phyloP scores from a whole-genome alignment of 306 rosid genomes.

The Pachyrhizus erosus region DNA sequence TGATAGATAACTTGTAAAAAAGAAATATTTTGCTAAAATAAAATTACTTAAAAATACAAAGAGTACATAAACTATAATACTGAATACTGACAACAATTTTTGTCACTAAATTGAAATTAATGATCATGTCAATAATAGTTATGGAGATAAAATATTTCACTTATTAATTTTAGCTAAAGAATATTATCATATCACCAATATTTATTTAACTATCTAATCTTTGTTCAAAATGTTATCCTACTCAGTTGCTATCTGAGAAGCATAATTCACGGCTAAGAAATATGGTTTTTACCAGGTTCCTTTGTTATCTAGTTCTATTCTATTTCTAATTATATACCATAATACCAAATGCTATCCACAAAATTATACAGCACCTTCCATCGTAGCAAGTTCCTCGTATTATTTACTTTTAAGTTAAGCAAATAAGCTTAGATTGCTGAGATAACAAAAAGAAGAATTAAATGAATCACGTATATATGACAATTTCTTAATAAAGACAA shows the following conservation, averaged over 20 bases:
- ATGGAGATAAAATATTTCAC: too few species aligned
- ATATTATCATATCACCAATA: too few species aligned
- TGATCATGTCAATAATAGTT: too few species aligned
- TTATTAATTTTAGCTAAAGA: too few species aligned
- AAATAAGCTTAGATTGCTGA: not conserved
- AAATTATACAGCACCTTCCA: not conserved
- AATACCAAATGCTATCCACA: not conserved
- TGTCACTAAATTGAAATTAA: too few species aligned
- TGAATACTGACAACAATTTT: not conserved
- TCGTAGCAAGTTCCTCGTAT: not conserved
- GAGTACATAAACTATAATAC: not conserved
- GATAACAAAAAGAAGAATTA: constrained; percentile 7
- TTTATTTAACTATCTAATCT: too few species aligned
- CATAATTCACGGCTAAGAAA: too few species aligned
- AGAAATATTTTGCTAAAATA: not conserved
- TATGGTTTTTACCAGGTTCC: too few species aligned
- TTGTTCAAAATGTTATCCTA: too few species aligned
- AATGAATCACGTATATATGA: constrained; percentile 31
- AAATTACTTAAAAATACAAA: not conserved
- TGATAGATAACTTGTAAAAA: not conserved
- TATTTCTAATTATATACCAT: too few species aligned
- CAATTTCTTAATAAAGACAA: constrained; percentile 57
- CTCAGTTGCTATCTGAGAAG: too few species aligned
- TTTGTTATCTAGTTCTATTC: too few species aligned
- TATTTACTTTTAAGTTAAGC: not conserved